These are phyloP conservation scores for Hemileccinum impolitum DNA, from an alignment of 768 basidiomycete genomes.

Conservation along the genomic window DNA sequence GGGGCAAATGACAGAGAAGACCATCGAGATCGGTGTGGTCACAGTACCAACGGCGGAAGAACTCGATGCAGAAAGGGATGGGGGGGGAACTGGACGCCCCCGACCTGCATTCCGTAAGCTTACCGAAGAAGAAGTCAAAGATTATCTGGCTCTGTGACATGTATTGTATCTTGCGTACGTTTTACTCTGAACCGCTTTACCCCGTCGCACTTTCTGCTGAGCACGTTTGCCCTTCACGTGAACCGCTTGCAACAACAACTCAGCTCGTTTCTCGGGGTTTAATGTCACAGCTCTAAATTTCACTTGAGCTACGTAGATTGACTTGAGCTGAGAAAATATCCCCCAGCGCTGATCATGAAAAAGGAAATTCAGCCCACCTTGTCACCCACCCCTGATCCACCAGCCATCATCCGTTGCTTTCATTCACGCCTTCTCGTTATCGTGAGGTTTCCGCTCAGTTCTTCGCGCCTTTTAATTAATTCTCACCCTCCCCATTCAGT, in stretches of 20 bases:
- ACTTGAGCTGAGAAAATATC: conserved; percentile 8
- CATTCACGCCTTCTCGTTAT: conserved; percentile 32
- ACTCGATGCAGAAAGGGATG: conserved; percentile 61
- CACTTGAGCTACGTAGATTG: conserved; percentile 3
- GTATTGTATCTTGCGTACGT: conserved; percentile 32
- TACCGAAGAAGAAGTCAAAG: conserved; percentile 93
- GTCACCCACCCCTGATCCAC: conserved; percentile 29
- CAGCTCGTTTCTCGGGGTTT: conserved; percentile 2
- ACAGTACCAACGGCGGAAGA: conserved; percentile 75
- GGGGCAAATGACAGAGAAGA: conserved; percentile 99
- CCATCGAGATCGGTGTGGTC: conserved; percentile 96
- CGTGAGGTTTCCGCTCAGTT: conserved; percentile 27
- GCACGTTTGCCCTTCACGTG: conserved; percentile 10
- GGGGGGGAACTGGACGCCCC: conserved; percentile 62
- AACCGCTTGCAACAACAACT: conserved; percentile 3
- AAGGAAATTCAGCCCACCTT: conserved; percentile 17
- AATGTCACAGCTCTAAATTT: conserved; percentile 3
- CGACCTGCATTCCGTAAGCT: conserved; percentile 93
- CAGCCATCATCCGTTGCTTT: conserved; percentile 20
- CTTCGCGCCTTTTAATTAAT: conserved; percentile 28
- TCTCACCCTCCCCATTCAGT: conserved; percentile 15
- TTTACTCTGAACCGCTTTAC: conserved; percentile 17
- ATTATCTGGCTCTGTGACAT: conserved; percentile 83
- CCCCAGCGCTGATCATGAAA: conserved; percentile 27
- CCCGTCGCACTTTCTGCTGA: conserved; percentile 14